phyloP scores from a whole-genome alignment of 495 filamentous ascomycete genomes.

The Penicillium antarcticum region DNA sequence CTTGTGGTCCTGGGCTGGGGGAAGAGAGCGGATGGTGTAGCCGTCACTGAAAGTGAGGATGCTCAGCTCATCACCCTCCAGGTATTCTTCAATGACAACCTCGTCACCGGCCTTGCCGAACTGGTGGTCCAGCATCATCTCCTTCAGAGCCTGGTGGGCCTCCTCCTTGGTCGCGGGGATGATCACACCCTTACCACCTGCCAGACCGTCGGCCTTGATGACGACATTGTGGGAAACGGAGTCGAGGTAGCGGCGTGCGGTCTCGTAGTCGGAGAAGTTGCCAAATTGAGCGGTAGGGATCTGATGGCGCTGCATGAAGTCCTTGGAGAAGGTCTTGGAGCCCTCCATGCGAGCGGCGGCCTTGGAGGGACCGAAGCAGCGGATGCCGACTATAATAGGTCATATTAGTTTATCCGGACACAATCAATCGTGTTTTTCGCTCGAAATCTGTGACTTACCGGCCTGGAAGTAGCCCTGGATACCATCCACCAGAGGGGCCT shows the following conservation, averaged over 20 bases:
- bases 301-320: constrained; percentile 89
- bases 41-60: constrained; percentile 91
- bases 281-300: constrained; percentile 90
- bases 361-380: constrained; percentile 83
- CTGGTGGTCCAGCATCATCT: constrained; percentile 85
- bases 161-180: constrained; percentile 79
- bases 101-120: constrained; percentile 87
- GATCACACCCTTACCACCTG: constrained; percentile 90
- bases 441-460: constrained; percentile 26
- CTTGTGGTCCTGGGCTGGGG: constrained; percentile 96
- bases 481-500: constrained; percentile 90
- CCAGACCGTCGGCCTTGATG: constrained; percentile 84
- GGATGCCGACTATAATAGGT: constrained; percentile 57
- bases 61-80: constrained; percentile 89
- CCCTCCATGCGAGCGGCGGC: constrained; percentile 90
- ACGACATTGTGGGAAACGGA: constrained; percentile 72
- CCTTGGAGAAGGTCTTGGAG: constrained; percentile 94
- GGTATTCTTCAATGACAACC: constrained; percentile 94
- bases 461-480: constrained; percentile 79
- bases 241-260: constrained; percentile 74
- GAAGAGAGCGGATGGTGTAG: constrained; percentile 77
- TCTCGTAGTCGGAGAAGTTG: constrained; percentile 81
- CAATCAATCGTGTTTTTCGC: no score
- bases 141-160: constrained; percentile 73
- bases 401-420: constrained; percentile 11